These are phyloP conservation scores for Cladosporium halotolerans DNA, from an alignment of 2,329 filamentous ascomycete genomes.

Conservation along the genomic window DNA sequence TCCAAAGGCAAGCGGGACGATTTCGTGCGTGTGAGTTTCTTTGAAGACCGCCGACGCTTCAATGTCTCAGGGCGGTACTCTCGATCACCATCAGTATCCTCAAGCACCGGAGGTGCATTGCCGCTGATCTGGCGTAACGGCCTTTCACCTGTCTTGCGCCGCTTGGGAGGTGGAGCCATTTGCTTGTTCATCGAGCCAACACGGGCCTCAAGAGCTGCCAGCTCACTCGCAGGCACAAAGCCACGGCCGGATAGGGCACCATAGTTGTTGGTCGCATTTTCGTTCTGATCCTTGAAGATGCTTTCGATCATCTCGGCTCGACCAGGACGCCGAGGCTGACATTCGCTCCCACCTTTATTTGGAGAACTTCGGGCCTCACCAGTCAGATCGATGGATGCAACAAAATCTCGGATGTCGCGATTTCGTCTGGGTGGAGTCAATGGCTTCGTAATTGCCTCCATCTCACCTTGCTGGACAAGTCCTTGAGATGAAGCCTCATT, in stretches of 20 bases:
- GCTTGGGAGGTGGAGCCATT: slow-evolving; percentile 15
- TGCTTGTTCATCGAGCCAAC: slow-evolving; percentile 10
- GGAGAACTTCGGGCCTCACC: background rate
- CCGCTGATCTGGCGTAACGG: slow-evolving; percentile 21
- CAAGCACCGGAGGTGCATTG: slow-evolving; percentile 14
- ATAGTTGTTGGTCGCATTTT: slow-evolving; percentile 11
- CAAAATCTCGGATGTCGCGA: slow-evolving; percentile 29
- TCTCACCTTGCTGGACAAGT: slow-evolving; percentile 18
- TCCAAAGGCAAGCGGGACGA: slow-evolving; percentile 36
- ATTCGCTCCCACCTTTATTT: background rate
- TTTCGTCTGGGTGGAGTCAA: slow-evolving; percentile 23
- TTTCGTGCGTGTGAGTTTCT: slow-evolving; percentile 25
- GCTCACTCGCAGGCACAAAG: slow-evolving; percentile 27
- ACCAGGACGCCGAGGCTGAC: background rate
- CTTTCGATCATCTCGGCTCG: background rate
- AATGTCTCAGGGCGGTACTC: slow-evolving; percentile 13
- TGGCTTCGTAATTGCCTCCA: slow-evolving; percentile 16
- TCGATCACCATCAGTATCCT: slow-evolving; percentile 11
- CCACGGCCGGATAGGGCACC: slow-evolving; percentile 12
- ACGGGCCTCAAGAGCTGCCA: slow-evolving; percentile 16
- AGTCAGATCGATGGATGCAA: slow-evolving; percentile 14
- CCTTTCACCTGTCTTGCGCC: slow-evolving; percentile 21
- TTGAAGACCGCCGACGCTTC: slow-evolving; percentile 19
- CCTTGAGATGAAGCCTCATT: background rate
- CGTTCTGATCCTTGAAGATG: background rate